Evolutionary conservation across 2,329 filamentous ascomycete species (phyloP), one percentile per base, ranked within the genome.

Genomic region (Talaromyces sp.): DNA sequence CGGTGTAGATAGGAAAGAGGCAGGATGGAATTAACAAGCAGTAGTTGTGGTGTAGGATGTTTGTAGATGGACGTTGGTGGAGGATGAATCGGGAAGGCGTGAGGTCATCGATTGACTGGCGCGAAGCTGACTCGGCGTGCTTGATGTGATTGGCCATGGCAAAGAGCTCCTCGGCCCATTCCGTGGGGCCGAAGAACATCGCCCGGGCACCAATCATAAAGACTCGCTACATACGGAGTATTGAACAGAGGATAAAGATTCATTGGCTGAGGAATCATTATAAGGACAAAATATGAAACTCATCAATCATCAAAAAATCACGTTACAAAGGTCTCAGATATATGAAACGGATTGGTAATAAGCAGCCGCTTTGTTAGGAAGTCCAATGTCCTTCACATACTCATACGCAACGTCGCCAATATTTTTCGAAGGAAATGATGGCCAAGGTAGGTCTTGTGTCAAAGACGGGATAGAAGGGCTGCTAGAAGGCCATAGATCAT

Each of bases 191-290:
- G 29, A 29, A 13, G 19, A 47, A n/a, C n/a, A 7, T 29, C 49
- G 5, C 13, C 58, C 58, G 40, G 58, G 58, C 40, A 60, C 58
- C 58, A 60, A 60, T 60, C 22, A 59, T 27, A 27, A 11, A 2
- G n/a, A n/a, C n/a, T n/a, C n/a, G n/a, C n/a, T n/a, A n/a, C n/a
- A n/a, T n/a, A n/a, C n/a, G n/a, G n/a, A n/a, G n/a, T n/a, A 13
- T 7, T 31, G 15, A 53, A 17, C 19, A 22, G 19, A 22, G 15
- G 22, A 31, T 22, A 53, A n/a, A 29, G 25, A 15, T 2, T n/a
- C 15, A 15, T n/a, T 5, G 49, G 5, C 19, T 34, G 22, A 13
- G 27, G 3, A 54, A 5, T 54, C 29, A 8, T 19, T 31, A 19
- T 19, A 19, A 34, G 51, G 29, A 34, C 5, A 54, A 54, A 19